Evolutionary conservation across 345 rosid genomes (phyloP), one percentile per base, ranked within the genome.

Genomic region (Salix exigua): DNA sequence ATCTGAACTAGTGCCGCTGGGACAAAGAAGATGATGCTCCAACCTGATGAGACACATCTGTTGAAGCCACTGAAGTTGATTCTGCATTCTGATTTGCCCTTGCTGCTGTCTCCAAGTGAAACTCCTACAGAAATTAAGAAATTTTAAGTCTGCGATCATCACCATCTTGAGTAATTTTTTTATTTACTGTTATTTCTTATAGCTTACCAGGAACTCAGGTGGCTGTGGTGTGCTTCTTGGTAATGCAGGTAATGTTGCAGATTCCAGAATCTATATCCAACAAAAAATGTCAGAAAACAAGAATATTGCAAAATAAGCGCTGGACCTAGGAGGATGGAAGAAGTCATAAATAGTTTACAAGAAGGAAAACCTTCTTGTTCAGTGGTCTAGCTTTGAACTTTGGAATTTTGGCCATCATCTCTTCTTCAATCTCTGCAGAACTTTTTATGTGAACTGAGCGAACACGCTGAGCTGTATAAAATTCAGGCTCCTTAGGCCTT

Each of bases 321-420:
- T n/a, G 35, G 12, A 31, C 25, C 23, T 50, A 19, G 38, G 1
- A 38, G 26, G 51, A 14, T 46, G 42, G 73, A 48, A 40, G 28
- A 58, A 8, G 5, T 58, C 62, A n/a, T 50, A 48, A 78, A 77
- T 60, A 72, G 13, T 23, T 9, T 42, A 25, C n/a, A 81, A 44
- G n/a, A 28, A 50, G 5, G 69, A 62, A 65, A 35, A 92, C 99
- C 97, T 92, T 96, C 87, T 91, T 96, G 89, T 96, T 96, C 60
- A 96, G 48, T n/a, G 95, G 97, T 78, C 97, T 88, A 78, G 99
- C 99, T 89, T 92, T 96, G 82, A 96, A 96, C 83, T 96, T 96
- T 1, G 98, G 98, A 81, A 94, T 88, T 83, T 93, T 92, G 60
- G 97, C 91, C 94, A 96, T 85, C 95, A 96, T 89, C 88, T 96